Conservation (phyloP, 805 yeast species). For the Ogataea nitratoaversa region DNA sequence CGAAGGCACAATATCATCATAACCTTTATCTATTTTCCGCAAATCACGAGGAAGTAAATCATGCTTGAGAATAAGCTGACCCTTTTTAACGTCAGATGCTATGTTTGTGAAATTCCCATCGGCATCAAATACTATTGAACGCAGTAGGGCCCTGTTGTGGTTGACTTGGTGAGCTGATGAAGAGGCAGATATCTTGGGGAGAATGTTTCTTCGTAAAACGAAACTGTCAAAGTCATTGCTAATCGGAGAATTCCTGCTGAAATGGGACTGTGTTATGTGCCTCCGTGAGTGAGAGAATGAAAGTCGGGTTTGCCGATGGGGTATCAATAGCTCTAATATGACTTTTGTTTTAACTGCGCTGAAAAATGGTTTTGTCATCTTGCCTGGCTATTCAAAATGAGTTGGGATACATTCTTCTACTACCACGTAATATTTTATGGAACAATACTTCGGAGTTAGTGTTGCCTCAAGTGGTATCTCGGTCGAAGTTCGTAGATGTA, state of each 20-base stretch:
- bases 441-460: too few relatives aligned
- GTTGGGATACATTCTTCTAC: too few relatives aligned
- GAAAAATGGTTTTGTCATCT: too few relatives aligned
- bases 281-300: neutral
- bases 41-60: conserved; percentile 50
- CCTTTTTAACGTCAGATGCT: conserved; percentile 41
- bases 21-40: conserved; percentile 44
- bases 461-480: too few relatives aligned
- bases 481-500: too few relatives aligned
- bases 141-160: conserved; percentile 15
- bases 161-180: neutral
- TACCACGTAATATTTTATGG: too few relatives aligned
- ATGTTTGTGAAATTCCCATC: conserved; percentile 41
- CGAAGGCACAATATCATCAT: conserved; percentile 54
- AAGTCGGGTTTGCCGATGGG: neutral
- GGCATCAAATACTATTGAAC: conserved; percentile 48
- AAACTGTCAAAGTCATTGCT: conserved; percentile 16
- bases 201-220: conserved; percentile 23
- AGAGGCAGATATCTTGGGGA: conserved; percentile 17
- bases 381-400: too few relatives aligned
- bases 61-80: conserved; percentile 40
- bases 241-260: neutral
- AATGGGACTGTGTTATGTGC: neutral
- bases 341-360: too few relatives aligned
- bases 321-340: neutral